A percentile compares a stretch with the other conserved stretches of the same genome.
phyloP scores from a whole-genome alignment of 2,329 filamentous ascomycete genomes.

The Pestalotiopsis fici region DNA sequence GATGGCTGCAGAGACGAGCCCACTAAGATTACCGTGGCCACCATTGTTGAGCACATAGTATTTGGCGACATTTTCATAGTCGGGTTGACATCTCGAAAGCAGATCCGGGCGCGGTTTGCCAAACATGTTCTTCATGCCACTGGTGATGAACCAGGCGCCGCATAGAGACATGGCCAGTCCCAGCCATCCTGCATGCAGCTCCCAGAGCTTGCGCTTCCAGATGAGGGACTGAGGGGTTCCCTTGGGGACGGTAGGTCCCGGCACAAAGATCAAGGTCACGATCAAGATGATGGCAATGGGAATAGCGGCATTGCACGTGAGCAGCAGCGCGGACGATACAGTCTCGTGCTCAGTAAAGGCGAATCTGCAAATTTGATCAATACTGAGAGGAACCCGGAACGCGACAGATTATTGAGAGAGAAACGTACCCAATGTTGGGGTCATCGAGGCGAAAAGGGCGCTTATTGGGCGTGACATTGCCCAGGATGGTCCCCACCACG shows the following conservation, averaged over 20 bases:
- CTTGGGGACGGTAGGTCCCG: slow-evolving; percentile 66
- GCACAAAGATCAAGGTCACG: slow-evolving; percentile 70
- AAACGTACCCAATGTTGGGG: slow-evolving; percentile 69
- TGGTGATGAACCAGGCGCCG: slow-evolving; percentile 76
- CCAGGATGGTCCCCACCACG: slow-evolving; percentile 60
- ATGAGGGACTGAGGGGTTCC: slow-evolving; percentile 65
- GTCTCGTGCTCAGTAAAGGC: slow-evolving; percentile 72
- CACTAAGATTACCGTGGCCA: slow-evolving; percentile 57
- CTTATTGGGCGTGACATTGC: slow-evolving; percentile 62
- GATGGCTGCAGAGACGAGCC: slow-evolving; percentile 74
- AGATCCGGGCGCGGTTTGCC: slow-evolving; percentile 79
- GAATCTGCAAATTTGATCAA: slow-evolving; percentile 50
- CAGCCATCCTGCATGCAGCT: slow-evolving; percentile 83
- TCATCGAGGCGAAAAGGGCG: slow-evolving; percentile 74
- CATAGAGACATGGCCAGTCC: slow-evolving; percentile 75
- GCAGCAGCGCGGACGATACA: slow-evolving; percentile 66
- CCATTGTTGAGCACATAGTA: slow-evolving; percentile 60
- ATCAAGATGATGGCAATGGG: slow-evolving; percentile 71
- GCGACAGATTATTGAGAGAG: not conserved
- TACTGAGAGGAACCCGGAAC: no score
- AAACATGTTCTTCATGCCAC: slow-evolving; percentile 79
- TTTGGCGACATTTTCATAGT: slow-evolving; percentile 61
- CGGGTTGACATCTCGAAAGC: slow-evolving; percentile 76
- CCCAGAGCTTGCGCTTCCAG: slow-evolving; percentile 86
- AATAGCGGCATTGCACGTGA: slow-evolving; percentile 62